phyloP scores from a whole-genome alignment of 2,329 filamentous ascomycete genomes.

The Aspergillus niger region DNA sequence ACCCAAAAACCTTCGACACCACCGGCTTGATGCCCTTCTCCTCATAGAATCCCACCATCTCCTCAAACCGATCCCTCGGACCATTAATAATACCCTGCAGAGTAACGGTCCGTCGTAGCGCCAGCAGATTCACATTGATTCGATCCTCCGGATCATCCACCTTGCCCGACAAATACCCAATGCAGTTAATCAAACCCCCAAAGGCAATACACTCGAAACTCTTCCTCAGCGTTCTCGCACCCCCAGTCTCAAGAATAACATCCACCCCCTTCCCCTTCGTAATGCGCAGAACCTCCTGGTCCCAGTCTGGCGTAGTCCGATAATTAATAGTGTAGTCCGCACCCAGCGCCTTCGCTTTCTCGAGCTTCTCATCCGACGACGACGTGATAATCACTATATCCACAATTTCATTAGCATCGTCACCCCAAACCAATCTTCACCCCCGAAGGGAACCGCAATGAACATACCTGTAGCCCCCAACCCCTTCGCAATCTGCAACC shows the following conservation, averaged over 20 bases:
- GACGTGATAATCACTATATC: slow-evolving; percentile 52
- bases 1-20: slow-evolving; percentile 57
- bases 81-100: slow-evolving; percentile 65
- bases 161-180: slow-evolving; percentile 56
- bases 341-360: slow-evolving; percentile 53
- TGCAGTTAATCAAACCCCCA: slow-evolving; percentile 50
- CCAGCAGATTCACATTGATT: slow-evolving; percentile 62
- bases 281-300: slow-evolving; percentile 45
- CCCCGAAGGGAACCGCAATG: neutral
- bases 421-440: neutral
- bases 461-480: slow-evolving; percentile 44
- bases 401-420: slow-evolving; percentile 28
- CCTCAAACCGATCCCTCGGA: slow-evolving; percentile 55
- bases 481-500: slow-evolving; percentile 52
- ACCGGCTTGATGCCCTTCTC: slow-evolving; percentile 41
- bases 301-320: slow-evolving; percentile 49
- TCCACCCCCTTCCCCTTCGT: slow-evolving; percentile 52
- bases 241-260: slow-evolving; percentile 56
- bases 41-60: slow-evolving; percentile 40
- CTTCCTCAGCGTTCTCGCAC: slow-evolving; percentile 53
- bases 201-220: slow-evolving; percentile 48
- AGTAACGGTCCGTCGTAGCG: slow-evolving; percentile 54
- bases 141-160: slow-evolving; percentile 57
- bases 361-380: slow-evolving; percentile 54
- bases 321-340: slow-evolving; percentile 55